Evolutionary conservation across 805 yeast genomes (phyloP).

Genomic region (Nakazawaea wickerhamii): DNA sequence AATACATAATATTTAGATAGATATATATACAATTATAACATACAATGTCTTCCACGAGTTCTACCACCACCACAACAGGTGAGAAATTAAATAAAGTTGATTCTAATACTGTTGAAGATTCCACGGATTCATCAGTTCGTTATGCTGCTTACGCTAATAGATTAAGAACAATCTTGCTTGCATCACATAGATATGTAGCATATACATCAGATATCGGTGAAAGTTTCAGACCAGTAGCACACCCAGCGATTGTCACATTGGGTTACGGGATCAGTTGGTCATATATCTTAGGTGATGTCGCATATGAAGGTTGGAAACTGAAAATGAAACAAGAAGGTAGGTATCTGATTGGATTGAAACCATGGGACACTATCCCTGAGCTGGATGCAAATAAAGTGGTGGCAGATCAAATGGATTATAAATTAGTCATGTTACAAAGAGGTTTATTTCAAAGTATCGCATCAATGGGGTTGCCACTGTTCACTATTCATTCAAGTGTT

Average conservation of each 20-base stretch:
- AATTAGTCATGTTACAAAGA: conserved; percentile 56
- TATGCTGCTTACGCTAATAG: conserved; percentile 82
- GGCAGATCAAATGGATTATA: conserved; percentile 59
- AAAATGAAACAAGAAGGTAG: conserved; percentile 61
- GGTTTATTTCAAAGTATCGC: conserved; percentile 81
- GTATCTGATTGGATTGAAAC: conserved; percentile 52
- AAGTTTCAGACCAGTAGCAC: conserved; percentile 78
- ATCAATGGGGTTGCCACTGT: conserved; percentile 82
- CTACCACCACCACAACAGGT: conserved; percentile 2
- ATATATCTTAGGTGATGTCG: conserved; percentile 70
- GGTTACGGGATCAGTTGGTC: conserved; percentile 77
- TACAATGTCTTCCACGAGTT: neutral
- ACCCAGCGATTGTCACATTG: conserved; percentile 54
- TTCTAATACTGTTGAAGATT: conserved; percentile 24
- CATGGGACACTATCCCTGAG: conserved; percentile 56
- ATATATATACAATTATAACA: neutral
- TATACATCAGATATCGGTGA: conserved; percentile 86
- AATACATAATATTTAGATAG: neutral
- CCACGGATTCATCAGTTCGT: conserved; percentile 49
- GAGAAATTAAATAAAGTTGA: conserved; percentile 1
- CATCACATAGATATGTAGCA: conserved; percentile 79
- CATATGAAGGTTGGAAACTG: conserved; percentile 68
- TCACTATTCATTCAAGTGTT: conserved; percentile 75
- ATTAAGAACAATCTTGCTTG: conserved; percentile 59
- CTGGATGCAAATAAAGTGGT: conserved; percentile 32